Base-by-base conservation (phyloP, 768 basidiomycete species). In the Trametes cinnabarina region DNA sequence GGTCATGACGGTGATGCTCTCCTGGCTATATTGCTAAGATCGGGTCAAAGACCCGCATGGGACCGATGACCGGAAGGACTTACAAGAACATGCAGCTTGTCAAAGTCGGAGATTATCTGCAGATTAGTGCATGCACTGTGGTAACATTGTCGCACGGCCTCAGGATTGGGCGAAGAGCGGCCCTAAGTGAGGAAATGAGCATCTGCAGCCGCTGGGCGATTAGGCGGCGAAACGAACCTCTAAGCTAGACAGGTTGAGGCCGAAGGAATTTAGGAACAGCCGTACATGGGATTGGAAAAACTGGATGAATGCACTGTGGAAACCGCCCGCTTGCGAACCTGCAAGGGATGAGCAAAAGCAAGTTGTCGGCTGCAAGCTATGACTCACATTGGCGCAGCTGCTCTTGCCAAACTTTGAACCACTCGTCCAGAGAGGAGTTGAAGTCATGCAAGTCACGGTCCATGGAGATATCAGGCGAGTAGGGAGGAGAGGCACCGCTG, bases 191-290 rank as follows among this genome's bases (percentile, higher is more conserved):
- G 14, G 5, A 7, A 32, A 48, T 30, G 37, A 57, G 40, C 49
- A 63, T 19, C 46, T n/a, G 55, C 46, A 55, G 49, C 47, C 44
- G 47, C 39, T 49, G 22, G 47, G 37, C 14, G n/a, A n/a, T 19
- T 0, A 17, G 12, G 44, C 39, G 40, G 43, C 34, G 37, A 26
- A 50, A 19, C 23, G 25, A 20, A 82, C 87, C 51, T 83, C 78
- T 51, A 76, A 69, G 71, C 86, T 77, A 34, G 82, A 79, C 19
- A 81, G 79, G 63, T 88, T 85, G 47, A 92, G 83, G 25, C 88
- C 91, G 69, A 92, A 89, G 62, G 88, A 90, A 70, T 93, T 93
- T 69, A 93, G 72, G 74, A 92, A 93, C 48, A 94, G 77, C 59
- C 87, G 79, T 49, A 90, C 87, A 68, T 93, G 82, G 30, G 90